Conservation (phyloP, 495 filamentous ascomycete genomes). For the Oidiodendron maius region DNA sequence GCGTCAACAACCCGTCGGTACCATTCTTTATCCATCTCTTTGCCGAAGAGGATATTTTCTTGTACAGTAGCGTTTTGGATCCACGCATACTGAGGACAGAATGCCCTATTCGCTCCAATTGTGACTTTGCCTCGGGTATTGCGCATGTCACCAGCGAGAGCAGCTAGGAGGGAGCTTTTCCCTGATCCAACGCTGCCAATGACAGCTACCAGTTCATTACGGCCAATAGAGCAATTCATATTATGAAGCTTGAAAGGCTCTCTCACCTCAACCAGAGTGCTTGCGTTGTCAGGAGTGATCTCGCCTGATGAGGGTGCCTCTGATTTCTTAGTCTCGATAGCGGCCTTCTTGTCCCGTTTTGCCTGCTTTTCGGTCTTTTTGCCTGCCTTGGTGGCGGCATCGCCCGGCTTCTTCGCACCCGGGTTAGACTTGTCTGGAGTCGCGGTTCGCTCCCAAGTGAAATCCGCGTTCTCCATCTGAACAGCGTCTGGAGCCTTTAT, state of each 20-base stretch:
- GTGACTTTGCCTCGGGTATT: constrained; percentile 66
- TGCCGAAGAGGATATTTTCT: constrained; percentile 89
- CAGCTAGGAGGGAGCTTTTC: constrained; percentile 85
- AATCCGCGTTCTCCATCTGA: constrained; percentile 66
- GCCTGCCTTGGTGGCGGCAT: constrained; percentile 31
- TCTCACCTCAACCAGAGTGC: constrained; percentile 46
- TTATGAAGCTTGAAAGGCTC: constrained; percentile 76
- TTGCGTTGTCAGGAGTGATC: constrained; percentile 38
- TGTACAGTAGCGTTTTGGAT: constrained; percentile 86
- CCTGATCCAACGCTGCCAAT: constrained; percentile 90
- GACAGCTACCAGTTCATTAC: constrained; percentile 82
- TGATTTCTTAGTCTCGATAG: constrained; percentile 5
- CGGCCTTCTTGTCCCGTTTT: constrained; percentile 22
- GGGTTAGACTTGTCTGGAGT: constrained; percentile 39
- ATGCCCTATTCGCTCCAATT: constrained; percentile 73
- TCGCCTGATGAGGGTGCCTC: not conserved
- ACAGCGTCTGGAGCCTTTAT: constrained; percentile 60
- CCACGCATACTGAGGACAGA: constrained; percentile 96
- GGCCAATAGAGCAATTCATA: constrained; percentile 67
- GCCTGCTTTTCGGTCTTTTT: constrained; percentile 27
- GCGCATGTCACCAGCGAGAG: constrained; percentile 91
- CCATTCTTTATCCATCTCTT: constrained; percentile 62
- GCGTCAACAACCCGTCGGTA: constrained; percentile 44
- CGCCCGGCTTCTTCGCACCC: constrained; percentile 35
- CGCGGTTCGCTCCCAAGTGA: constrained; percentile 84